Percentiles rank a stretch among this genome's conserved stretches.
phyloP scores from a whole-genome alignment of 495 filamentous ascomycete species.

The Neurospora intermedia region DNA sequence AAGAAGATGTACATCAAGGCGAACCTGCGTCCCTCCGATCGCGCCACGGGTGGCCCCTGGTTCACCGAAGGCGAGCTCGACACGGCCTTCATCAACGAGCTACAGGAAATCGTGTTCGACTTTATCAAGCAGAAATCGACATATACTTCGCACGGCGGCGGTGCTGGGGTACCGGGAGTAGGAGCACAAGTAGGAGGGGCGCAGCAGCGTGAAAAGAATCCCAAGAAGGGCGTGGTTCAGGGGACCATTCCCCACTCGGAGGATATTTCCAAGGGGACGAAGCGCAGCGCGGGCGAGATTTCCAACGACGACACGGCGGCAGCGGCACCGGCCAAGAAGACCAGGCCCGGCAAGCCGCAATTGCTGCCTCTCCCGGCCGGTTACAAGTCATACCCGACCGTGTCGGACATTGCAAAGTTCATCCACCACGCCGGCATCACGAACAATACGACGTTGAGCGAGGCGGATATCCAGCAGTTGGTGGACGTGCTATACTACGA shows the following conservation, averaged over 20 bases:
- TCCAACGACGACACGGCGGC: conserved; percentile 24
- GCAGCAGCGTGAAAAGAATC: conserved; percentile 14
- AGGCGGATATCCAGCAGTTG: conserved; percentile 66
- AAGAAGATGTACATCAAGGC: conserved; percentile 80
- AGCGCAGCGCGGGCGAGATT: conserved; percentile 34
- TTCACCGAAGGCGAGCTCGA: conserved; percentile 75
- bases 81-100: conserved; percentile 65
- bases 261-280: conserved; percentile 28
- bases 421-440: conserved; percentile 57
- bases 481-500: conserved; percentile 82
- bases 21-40: conserved; percentile 65
- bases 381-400: conserved; percentile 66
- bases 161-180: not conserved
- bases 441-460: conserved; percentile 49
- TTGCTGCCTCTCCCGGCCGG: conserved; percentile 56
- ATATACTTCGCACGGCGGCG: conserved; percentile 26
- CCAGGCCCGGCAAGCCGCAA: conserved; percentile 15
- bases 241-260: conserved; percentile 17
- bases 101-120: conserved; percentile 56
- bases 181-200: conserved; percentile 20
- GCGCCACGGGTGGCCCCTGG: conserved; percentile 87
- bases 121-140: conserved; percentile 62
- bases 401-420: conserved; percentile 56
- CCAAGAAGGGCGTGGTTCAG: conserved; percentile 35
- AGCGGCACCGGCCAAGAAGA: conserved; percentile 6